Conservation (phyloP, 2,329 filamentous ascomycete genomes). For the Colletotrichum tropicicola region DNA sequence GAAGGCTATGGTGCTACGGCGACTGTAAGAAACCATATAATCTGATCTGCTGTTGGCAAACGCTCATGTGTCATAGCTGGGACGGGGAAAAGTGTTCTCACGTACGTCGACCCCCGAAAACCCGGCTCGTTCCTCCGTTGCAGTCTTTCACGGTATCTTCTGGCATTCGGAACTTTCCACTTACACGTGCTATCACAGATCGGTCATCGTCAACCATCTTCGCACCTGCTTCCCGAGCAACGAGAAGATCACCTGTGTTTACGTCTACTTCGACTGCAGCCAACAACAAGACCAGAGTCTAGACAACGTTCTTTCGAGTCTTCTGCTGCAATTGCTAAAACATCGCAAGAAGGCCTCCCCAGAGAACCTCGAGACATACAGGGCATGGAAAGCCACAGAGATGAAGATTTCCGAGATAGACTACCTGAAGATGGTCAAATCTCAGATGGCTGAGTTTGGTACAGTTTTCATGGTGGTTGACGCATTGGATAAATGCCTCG, state of each 20-base stretch:
- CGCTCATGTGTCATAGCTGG: background rate
- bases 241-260: background rate
- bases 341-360: background rate
- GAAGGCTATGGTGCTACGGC: conserved; percentile 8
- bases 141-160: background rate
- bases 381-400: background rate
- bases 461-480: background rate
- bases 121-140: background rate
- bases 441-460: background rate
- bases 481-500: conserved; percentile 12
- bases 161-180: background rate
- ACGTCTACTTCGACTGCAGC: conserved; percentile 3
- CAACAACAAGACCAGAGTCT: background rate
- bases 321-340: background rate
- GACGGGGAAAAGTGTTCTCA: conserved; percentile 1
- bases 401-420: background rate
- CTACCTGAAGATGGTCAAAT: conserved; percentile 1
- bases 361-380: background rate
- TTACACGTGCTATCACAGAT: background rate
- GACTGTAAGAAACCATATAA: background rate
- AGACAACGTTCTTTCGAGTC: background rate
- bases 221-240: background rate
- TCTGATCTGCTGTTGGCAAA: background rate
- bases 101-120: background rate
- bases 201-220: background rate